Conservation (phyloP, 257 asterid genomes). For the Verbascum thapsus region DNA sequence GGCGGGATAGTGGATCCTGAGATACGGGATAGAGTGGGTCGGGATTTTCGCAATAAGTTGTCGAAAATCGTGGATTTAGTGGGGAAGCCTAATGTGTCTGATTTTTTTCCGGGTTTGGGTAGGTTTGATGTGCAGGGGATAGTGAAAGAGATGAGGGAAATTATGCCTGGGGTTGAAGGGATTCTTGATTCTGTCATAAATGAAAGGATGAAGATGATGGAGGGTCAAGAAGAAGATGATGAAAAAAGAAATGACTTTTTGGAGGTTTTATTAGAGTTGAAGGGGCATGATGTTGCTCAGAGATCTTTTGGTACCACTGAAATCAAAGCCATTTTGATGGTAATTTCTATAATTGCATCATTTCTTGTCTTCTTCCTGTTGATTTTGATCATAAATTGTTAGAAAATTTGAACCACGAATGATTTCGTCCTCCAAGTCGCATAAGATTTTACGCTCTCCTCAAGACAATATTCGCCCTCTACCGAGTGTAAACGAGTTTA, state of each 20-base stretch:
- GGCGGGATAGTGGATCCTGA: conserved; percentile 40
- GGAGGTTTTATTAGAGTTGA: conserved; percentile 51
- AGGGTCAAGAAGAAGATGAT: conserved; percentile 1
- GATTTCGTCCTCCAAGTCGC: too few species aligned
- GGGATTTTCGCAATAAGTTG: conserved; percentile 44
- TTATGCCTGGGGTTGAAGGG: conserved; percentile 28
- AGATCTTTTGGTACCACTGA: conserved; percentile 19
- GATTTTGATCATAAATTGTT: too few species aligned
- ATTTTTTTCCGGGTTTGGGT: conserved; percentile 48
- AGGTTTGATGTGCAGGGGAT: conserved; percentile 58
- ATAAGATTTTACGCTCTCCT: too few species aligned
- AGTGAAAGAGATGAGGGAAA: conserved; percentile 33
- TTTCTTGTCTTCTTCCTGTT: not conserved
- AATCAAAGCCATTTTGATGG: conserved; percentile 40
- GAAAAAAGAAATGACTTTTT: conserved; percentile 48
- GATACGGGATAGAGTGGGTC: conserved; percentile 33
- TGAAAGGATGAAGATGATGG: conserved; percentile 5
- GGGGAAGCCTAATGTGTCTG: conserved; percentile 54
- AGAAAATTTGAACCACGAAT: too few species aligned
- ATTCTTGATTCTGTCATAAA: conserved; percentile 36
- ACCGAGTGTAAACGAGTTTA: too few species aligned
- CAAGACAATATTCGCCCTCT: too few species aligned
- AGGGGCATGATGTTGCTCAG: conserved; percentile 24
- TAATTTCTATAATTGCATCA: not conserved
- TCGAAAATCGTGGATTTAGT: conserved; percentile 34